Conservation (phyloP, 2,329 filamentous ascomycete genomes). For the Nigrospora sphaerica region DNA sequence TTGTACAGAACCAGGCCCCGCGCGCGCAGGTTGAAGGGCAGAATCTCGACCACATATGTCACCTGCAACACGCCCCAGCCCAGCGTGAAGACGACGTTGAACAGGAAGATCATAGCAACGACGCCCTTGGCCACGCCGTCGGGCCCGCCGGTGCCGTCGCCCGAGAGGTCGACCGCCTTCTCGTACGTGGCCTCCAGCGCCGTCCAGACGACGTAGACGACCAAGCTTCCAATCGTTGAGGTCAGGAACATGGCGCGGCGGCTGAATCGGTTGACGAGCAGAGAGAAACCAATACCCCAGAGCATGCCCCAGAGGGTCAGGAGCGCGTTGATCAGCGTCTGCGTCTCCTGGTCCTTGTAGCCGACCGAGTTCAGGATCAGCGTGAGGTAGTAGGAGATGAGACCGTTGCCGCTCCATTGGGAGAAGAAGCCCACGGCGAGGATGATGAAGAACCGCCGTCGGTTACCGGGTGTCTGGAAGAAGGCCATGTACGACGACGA, state of each 20-base stretch:
- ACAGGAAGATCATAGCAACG: constrained; percentile 27
- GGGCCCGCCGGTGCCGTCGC: constrained; percentile 10
- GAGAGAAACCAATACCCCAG: constrained; percentile 36
- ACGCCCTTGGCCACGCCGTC: constrained; percentile 10
- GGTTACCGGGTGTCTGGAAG: constrained; percentile 10
- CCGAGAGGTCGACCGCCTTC: constrained; percentile 12
- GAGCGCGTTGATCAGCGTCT: constrained; percentile 31
- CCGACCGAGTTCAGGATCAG: constrained; percentile 27
- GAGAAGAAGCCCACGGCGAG: constrained; percentile 2
- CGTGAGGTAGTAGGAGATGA: constrained; percentile 25
- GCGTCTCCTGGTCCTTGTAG: constrained; percentile 12
- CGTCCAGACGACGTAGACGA: constrained; percentile 10
- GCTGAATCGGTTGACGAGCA: constrained; percentile 20
- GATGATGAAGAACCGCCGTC: constrained; percentile 7
- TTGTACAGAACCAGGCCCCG: constrained; percentile 8
- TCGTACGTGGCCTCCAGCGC: constrained; percentile 19
- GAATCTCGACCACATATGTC: constrained; percentile 25
- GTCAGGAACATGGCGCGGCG: constrained; percentile 16
- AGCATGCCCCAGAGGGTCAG: constrained; percentile 37
- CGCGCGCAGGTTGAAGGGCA: constrained; percentile 22
- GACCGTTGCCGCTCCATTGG: constrained; percentile 11
- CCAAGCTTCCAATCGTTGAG: constrained; percentile 10
- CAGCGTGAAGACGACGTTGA: constrained; percentile 23
- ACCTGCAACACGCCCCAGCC: constrained; percentile 22
- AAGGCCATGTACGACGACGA: constrained; percentile 11